phyloP scores from a whole-genome alignment of 352 stramenopile species.

The Globisporangium solare region DNA sequence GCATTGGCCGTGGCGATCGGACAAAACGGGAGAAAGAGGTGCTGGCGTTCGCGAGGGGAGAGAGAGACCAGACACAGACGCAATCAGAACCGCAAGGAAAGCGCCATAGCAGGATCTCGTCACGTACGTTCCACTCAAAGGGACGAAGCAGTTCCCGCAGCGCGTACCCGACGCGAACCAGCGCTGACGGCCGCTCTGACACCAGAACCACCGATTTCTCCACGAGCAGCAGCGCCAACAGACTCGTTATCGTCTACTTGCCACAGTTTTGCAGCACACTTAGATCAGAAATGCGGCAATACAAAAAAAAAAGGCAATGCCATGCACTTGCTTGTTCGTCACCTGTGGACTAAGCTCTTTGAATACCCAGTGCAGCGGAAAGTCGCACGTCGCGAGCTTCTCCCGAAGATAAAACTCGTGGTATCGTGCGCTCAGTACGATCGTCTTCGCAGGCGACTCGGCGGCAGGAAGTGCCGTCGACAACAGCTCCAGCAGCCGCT shows the following conservation, averaged over 20 bases:
- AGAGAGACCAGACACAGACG: not conserved
- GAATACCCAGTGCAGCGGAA: constrained; percentile 35
- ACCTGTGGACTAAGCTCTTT: constrained; percentile 61
- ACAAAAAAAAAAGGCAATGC: no score
- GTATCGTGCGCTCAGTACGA: constrained; percentile 25
- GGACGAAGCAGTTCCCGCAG: constrained; percentile 36
- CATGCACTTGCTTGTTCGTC: not conserved
- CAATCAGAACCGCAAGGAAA: not conserved
- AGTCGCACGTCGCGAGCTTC: constrained; percentile 9
- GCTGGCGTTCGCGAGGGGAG: constrained; percentile 19
- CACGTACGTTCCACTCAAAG: constrained; percentile 51
- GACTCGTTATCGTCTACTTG: constrained; percentile 38
- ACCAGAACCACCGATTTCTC: constrained; percentile 57
- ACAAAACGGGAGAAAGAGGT: constrained; percentile 56
- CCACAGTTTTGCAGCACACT: not conserved
- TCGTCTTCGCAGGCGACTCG: not conserved
- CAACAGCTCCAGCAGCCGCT: constrained; percentile 9
- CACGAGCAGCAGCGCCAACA: constrained; percentile 41
- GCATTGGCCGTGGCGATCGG: constrained; percentile 27
- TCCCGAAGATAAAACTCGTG: constrained; percentile 30
- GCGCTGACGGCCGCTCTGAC: constrained; percentile 32
- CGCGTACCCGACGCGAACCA: constrained; percentile 36
- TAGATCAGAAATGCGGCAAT: no score
- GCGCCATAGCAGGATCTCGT: not conserved
- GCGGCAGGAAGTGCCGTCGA: not conserved